Evolutionary conservation across 1,284 basidiomycete species (phyloP).

Genomic region (Apiotrichum gracile): DNA sequence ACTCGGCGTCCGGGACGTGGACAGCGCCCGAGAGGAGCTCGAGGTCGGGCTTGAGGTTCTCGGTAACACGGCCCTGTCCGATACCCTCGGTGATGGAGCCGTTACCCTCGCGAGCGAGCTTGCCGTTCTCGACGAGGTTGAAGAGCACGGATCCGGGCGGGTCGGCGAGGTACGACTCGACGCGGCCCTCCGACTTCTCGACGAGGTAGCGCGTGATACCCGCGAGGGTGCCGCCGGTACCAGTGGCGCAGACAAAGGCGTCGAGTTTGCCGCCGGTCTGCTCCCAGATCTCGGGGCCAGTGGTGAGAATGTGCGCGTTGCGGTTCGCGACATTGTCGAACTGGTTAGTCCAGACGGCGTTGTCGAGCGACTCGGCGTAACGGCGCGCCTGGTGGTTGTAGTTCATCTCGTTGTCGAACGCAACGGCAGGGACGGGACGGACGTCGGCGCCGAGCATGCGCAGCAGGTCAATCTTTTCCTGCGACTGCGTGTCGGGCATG

Average conservation of each 20-base stretch:
- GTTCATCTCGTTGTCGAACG: conserved; percentile 92
- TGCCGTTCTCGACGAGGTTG: conserved; percentile 74
- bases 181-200: conserved; percentile 72
- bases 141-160: conserved; percentile 92
- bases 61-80: conserved; percentile 94
- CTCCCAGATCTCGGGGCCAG: conserved; percentile 95
- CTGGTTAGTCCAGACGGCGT: conserved; percentile 98
- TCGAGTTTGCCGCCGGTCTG: conserved; percentile 77
- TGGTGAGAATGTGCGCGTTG: conserved; percentile 78
- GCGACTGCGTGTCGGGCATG: conserved; percentile 95
- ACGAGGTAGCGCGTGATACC: conserved; percentile 80
- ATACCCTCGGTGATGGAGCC: conserved; percentile 98
- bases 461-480: conserved; percentile 96
- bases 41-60: conserved; percentile 83
- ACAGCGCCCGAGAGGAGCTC: conserved; percentile 74
- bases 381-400: conserved; percentile 98
- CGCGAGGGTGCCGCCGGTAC: conserved; percentile 92
- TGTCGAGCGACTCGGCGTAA: conserved; percentile 73
- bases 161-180: conserved; percentile 91
- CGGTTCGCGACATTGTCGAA: conserved; percentile 94
- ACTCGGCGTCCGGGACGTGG: conserved; percentile 80
- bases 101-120: conserved; percentile 69
- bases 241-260: conserved; percentile 88
- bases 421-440: conserved; percentile 88
- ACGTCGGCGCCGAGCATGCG: conserved; percentile 97